Conservation (phyloP, 129 eudicot species). For the Silybum marianum region DNA sequence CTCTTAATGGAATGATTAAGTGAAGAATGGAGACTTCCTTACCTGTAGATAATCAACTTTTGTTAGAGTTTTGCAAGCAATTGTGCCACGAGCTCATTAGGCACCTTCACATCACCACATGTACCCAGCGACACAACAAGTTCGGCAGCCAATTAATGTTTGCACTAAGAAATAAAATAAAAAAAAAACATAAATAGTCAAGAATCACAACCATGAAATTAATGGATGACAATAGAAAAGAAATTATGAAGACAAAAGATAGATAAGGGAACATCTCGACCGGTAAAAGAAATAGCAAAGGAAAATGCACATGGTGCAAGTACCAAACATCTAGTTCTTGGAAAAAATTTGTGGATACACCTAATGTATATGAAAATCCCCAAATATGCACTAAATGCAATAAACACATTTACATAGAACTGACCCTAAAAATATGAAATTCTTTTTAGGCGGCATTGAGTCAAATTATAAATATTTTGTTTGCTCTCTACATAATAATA, state of each 20-base stretch:
- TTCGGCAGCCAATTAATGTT: slow-evolving; percentile 91
- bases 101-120: slow-evolving; percentile 64
- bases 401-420: neutral
- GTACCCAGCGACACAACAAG: slow-evolving; percentile 64
- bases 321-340: too few relatives aligned
- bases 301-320: too few relatives aligned
- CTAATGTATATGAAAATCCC: too few relatives aligned
- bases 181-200: too few relatives aligned
- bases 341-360: too few relatives aligned
- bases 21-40: too few relatives aligned
- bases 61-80: slow-evolving; percentile 61
- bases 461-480: neutral
- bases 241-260: too few relatives aligned
- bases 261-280: too few relatives aligned
- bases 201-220: neutral
- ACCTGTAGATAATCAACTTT: too few relatives aligned
- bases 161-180: slow-evolving; percentile 53
- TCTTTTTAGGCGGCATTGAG: neutral
- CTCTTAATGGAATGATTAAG: too few relatives aligned
- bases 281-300: too few relatives aligned
- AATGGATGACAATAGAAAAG: too few relatives aligned
- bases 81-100: slow-evolving; percentile 76
- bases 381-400: neutral
- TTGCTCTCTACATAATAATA: neutral
- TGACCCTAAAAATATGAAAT: neutral